Percentiles rank a stretch among this genome's conserved stretches.
phyloP scores from a whole-genome alignment of 2,329 filamentous ascomycete genomes.

The Neocucurbitaria cava region DNA sequence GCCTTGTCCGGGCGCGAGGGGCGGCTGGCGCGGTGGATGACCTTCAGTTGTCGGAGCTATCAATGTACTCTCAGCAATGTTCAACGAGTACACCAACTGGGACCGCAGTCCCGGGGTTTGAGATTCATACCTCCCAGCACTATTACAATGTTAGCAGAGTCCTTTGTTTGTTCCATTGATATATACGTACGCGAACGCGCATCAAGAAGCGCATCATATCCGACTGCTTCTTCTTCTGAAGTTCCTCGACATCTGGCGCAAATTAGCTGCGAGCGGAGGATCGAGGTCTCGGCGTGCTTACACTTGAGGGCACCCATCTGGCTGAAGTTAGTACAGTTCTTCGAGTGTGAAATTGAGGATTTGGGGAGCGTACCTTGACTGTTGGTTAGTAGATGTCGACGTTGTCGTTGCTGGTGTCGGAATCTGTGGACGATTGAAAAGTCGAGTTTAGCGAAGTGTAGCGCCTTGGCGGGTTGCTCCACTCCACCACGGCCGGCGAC shows the following conservation, averaged over 20 bases:
- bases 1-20: slow-evolving; percentile 99
- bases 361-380: slow-evolving; percentile 42
- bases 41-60: slow-evolving; percentile 99
- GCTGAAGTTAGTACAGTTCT: slow-evolving; percentile 27
- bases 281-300: slow-evolving; percentile 19
- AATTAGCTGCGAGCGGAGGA: slow-evolving; percentile 49
- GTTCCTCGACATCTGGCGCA: slow-evolving; percentile 81
- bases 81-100: slow-evolving; percentile 85
- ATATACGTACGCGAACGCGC: slow-evolving; percentile 65
- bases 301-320: slow-evolving; percentile 99
- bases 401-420: slow-evolving; percentile 26
- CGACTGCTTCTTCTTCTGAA: slow-evolving; percentile 99
- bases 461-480: neutral
- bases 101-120: slow-evolving; percentile 32
- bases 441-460: slow-evolving; percentile 16
- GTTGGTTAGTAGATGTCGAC: slow-evolving; percentile 45
- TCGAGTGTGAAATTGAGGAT: slow-evolving; percentile 1
- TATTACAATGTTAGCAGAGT: slow-evolving; percentile 41
- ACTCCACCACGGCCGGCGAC: neutral
- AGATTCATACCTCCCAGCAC: slow-evolving; percentile 90
- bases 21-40: slow-evolving; percentile 98
- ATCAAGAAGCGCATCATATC: slow-evolving; percentile 99
- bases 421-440: slow-evolving; percentile 29
- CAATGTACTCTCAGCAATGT: slow-evolving; percentile 99
- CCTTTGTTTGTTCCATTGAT: slow-evolving; percentile 8